phyloP scores from a whole-genome alignment of 306 rosid genomes.

The Canavalia ensiformis region DNA sequence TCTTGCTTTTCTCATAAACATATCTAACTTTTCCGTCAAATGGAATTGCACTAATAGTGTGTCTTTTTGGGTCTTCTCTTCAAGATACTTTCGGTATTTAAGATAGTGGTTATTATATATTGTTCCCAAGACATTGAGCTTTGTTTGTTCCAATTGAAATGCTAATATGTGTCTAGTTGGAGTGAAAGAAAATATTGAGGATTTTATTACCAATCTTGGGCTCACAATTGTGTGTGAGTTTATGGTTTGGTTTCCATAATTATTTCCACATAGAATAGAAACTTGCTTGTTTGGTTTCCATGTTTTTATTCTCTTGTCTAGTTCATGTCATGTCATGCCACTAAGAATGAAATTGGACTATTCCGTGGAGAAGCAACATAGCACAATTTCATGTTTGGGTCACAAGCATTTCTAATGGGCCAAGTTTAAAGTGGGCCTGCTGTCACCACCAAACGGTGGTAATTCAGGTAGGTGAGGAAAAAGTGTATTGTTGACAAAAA shows the following conservation, averaged over 20 bases:
- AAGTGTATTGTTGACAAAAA: no score
- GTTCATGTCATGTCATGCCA: constrained; percentile 45
- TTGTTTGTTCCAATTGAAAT: constrained; percentile 44
- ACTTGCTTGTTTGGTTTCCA: not conserved
- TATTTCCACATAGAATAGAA: constrained; percentile 38
- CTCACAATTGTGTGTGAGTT: constrained; percentile 12
- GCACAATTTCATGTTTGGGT: not conserved
- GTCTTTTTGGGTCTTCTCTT: constrained; percentile 42
- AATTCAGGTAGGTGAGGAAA: not conserved
- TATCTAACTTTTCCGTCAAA: constrained; percentile 52
- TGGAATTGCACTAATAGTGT: constrained; percentile 40
- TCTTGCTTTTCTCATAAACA: constrained; percentile 47
- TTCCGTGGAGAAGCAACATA: not conserved
- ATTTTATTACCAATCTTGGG: constrained; percentile 28
- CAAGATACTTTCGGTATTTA: constrained; percentile 28
- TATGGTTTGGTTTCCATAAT: not conserved
- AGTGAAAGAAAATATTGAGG: constrained; percentile 9
- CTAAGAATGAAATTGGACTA: constrained; percentile 10
- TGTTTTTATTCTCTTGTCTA: constrained; percentile 36
- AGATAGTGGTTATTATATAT: constrained; percentile 44
- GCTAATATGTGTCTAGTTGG: constrained; percentile 22
- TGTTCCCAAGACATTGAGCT: constrained; percentile 41
- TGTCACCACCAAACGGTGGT: no score
- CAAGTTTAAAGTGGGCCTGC: not conserved
- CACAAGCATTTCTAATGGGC: not conserved